These are phyloP conservation scores for Sherardia arvensis DNA, from an alignment of 257 asterid genomes.

Conservation along the genomic window DNA sequence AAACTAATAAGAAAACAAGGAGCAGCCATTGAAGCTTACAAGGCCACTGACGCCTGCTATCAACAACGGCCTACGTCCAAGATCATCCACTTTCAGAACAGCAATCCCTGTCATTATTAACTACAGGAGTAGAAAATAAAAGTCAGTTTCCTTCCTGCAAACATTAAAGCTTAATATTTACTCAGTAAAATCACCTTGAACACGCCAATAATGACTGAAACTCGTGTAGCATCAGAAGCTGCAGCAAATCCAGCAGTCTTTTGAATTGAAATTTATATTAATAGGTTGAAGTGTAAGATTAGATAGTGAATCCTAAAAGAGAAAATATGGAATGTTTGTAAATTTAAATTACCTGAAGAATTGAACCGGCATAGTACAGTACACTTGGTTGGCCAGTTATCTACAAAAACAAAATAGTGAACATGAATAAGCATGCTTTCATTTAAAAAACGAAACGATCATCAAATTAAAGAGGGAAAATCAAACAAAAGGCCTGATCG, in stretches of 20 bases:
- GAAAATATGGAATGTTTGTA: not conserved
- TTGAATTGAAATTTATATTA: slow-evolving; percentile 10
- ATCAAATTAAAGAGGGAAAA: not conserved
- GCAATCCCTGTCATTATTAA: slow-evolving; percentile 88
- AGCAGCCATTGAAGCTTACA: slow-evolving; percentile 39
- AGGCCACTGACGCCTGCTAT: slow-evolving; percentile 84
- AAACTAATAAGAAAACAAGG: slow-evolving; percentile 2
- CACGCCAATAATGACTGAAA: slow-evolving; percentile 76
- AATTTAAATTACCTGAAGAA: slow-evolving; percentile 65
- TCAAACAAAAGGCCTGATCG: not conserved
- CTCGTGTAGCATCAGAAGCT: slow-evolving; percentile 92
- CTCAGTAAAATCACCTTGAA: slow-evolving; percentile 52
- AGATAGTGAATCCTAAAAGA: not conserved
- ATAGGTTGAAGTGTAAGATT: slow-evolving; percentile 2
- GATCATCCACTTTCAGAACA: slow-evolving; percentile 89
- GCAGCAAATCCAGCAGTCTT: slow-evolving; percentile 98
- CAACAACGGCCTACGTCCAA: slow-evolving; percentile 89
- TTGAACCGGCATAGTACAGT: slow-evolving; percentile 88
- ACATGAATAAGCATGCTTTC: not conserved
- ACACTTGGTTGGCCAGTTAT: slow-evolving; percentile 99
- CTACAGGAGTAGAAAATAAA: slow-evolving; percentile 28
- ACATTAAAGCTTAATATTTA: not conserved
- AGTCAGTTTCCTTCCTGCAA: not conserved
- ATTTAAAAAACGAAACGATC: not conserved
- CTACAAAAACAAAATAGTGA: slow-evolving; percentile 25